phyloP scores from a whole-genome alignment of 305 asterid genomes.

The Fraxinus sp. region DNA sequence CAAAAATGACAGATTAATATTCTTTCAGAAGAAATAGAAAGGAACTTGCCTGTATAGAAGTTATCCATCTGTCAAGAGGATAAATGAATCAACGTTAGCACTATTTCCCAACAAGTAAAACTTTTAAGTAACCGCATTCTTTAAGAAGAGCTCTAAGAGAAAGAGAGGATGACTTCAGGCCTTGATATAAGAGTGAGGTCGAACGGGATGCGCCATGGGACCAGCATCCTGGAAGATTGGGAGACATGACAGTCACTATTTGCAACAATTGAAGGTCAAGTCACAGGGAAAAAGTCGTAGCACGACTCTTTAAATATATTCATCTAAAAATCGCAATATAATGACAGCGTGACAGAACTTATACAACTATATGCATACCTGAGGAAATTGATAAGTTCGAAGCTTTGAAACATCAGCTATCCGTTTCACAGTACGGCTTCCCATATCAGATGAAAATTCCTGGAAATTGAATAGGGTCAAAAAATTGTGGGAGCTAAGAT shows the following conservation, averaged over 20 bases:
- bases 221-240: conserved; percentile 68
- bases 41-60: conserved; percentile 74
- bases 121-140: neutral
- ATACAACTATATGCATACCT: conserved; percentile 40
- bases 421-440: conserved; percentile 82
- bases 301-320: neutral
- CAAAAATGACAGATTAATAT: neutral
- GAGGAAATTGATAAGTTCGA: conserved; percentile 70
- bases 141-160: neutral
- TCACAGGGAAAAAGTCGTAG: neutral
- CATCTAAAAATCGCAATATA: conserved; percentile 24
- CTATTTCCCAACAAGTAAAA: conserved; percentile 3
- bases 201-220: conserved; percentile 90
- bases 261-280: neutral
- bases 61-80: conserved; percentile 68
- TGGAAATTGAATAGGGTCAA: conserved; percentile 26
- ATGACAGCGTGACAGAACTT: conserved; percentile 28
- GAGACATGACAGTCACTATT: conserved; percentile 11
- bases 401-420: conserved; percentile 80
- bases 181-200: conserved; percentile 84
- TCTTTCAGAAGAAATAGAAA: neutral
- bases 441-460: conserved; percentile 96
- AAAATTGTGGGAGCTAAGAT: neutral
- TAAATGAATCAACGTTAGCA: conserved; percentile 28
- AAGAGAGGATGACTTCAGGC: conserved; percentile 30